Percentiles rank a stretch among this genome's conserved stretches.
Conservation (phyloP, 140 eudicot genomes). For the Senecio squalidus region DNA sequence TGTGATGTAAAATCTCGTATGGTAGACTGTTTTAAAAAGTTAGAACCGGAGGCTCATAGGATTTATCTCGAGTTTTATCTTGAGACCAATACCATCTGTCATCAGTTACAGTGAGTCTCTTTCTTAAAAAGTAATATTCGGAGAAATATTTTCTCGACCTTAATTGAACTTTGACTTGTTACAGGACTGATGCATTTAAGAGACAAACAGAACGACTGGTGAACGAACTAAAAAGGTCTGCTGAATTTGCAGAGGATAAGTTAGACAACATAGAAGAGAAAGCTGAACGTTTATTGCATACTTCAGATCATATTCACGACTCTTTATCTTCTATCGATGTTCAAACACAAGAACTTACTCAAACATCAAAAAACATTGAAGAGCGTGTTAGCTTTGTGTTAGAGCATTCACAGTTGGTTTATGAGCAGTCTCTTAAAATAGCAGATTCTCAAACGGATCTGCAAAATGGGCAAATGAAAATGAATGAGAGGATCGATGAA, state of each 20-base stretch:
- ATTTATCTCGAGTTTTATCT: conserved; percentile 69
- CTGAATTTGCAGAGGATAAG: conserved; percentile 67
- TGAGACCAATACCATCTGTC: conserved; percentile 73
- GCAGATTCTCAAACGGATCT: conserved; percentile 61
- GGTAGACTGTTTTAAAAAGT: conserved; percentile 43
- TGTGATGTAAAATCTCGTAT: conserved; percentile 52
- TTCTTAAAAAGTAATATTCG: too few species aligned
- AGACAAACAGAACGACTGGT: conserved; percentile 71
- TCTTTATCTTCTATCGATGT: conserved; percentile 50
- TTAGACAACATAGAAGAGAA: conserved; percentile 56
- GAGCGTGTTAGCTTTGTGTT: conserved; percentile 35
- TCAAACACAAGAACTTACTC: conserved; percentile 46
- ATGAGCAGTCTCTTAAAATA: conserved; percentile 47
- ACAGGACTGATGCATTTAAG: conserved; percentile 75
- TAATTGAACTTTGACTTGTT: background rate
- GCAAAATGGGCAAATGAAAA: conserved; percentile 40
- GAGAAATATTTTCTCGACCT: too few species aligned
- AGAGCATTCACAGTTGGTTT: conserved; percentile 42
- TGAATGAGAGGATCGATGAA: conserved; percentile 52
- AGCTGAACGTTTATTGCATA: conserved; percentile 40
- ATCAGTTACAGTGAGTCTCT: conserved; percentile 72
- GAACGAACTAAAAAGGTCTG: conserved; percentile 57
- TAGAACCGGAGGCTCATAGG: conserved; percentile 49
- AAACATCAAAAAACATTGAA: conserved; percentile 48
- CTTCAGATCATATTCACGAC: conserved; percentile 42